Conservation (phyloP, 225 moss, liverwort and hornwort species). For the Antitrichia curtipendula region DNA sequence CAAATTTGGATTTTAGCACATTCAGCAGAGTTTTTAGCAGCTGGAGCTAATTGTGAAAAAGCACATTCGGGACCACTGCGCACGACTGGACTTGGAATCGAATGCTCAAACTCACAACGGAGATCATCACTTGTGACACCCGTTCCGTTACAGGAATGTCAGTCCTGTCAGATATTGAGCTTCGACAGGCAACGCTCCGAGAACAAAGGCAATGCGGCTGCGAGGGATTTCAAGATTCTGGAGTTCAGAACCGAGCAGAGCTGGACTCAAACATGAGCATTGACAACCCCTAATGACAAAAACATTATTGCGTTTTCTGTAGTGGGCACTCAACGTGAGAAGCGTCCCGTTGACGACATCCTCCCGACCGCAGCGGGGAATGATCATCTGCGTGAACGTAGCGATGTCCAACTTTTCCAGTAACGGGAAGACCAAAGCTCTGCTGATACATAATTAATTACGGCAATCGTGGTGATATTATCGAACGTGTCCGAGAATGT, state of each 20-base stretch:
- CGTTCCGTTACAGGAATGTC: background rate
- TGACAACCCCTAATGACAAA: background rate
- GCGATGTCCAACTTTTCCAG: too few relatives aligned
- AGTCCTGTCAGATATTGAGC: background rate
- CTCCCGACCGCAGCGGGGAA: background rate
- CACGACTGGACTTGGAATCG: background rate
- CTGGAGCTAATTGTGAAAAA: background rate
- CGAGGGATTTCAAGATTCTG: background rate
- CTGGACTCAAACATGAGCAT: background rate
- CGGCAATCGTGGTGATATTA: too few relatives aligned
- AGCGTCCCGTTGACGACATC: too few relatives aligned
- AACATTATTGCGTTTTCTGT: background rate
- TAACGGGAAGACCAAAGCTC: too few relatives aligned
- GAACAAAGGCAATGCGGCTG: background rate
- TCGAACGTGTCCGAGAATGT: background rate
- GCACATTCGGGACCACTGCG: background rate
- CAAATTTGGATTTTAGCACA: background rate
- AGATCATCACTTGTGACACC: background rate
- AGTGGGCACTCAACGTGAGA: background rate
- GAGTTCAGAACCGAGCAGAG: background rate
- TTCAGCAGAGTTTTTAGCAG: background rate
- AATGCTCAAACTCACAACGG: background rate
- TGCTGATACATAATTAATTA: too few relatives aligned
- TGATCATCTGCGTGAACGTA: background rate
- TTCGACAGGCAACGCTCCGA: background rate